Evolutionary conservation across 2,329 filamentous ascomycete genomes (phyloP).

Genomic region (Claviceps cyperi): DNA sequence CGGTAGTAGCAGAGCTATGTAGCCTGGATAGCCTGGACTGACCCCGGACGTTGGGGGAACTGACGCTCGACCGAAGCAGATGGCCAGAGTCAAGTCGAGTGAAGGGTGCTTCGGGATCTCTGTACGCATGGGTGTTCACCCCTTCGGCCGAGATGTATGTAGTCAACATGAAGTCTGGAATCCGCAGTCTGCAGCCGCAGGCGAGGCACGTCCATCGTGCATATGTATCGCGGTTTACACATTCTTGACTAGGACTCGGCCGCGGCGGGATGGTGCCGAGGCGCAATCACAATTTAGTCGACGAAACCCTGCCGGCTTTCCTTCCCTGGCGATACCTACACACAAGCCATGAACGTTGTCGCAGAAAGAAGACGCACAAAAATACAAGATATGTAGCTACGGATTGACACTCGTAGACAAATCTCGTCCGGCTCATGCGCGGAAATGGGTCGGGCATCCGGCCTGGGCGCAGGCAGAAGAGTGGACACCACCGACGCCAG

Average conservation of each 20-base stretch:
- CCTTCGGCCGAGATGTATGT: constrained; percentile 7
- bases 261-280: too few relatives aligned
- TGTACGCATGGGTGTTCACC: background rate
- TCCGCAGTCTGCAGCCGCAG: background rate
- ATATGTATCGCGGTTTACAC: background rate
- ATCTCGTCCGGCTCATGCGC: too few relatives aligned
- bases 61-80: background rate
- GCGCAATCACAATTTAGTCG: too few relatives aligned
- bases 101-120: background rate
- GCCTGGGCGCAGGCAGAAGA: too few relatives aligned
- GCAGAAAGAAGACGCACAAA: too few relatives aligned
- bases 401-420: too few relatives aligned
- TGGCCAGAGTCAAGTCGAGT: background rate
- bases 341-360: too few relatives aligned
- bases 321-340: too few relatives aligned
- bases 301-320: too few relatives aligned
- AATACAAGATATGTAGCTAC: too few relatives aligned
- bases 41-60: constrained; percentile 4
- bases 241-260: background rate
- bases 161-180: background rate
- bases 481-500: too few relatives aligned
- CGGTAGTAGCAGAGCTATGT: background rate
- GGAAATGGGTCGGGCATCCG: constrained; percentile 4
- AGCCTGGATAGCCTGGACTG: constrained; percentile 2
- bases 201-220: background rate